Conservation (phyloP, 1,284 basidiomycete species). For the Tilletia horrida region DNA sequence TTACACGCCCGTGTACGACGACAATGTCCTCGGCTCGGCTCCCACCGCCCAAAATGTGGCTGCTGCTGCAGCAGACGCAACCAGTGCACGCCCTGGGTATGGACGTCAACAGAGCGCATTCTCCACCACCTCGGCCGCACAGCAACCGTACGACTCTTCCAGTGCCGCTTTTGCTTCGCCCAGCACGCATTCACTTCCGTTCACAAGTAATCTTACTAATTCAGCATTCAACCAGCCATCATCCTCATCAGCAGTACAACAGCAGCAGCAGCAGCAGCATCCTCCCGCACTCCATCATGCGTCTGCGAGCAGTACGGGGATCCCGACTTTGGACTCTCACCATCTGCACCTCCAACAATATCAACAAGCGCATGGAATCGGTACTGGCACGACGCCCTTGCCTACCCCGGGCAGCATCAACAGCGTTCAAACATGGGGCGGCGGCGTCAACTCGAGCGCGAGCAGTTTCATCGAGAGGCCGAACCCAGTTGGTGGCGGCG, state of each 20-base stretch:
- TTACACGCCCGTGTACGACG: conserved; percentile 36
- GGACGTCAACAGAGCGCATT: conserved; percentile 31
- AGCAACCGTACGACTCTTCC: conserved; percentile 18
- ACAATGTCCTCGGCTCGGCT: neutral
- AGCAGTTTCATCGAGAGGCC: conserved; percentile 7
- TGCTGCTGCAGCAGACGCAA: conserved; percentile 20
- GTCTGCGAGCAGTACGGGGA: neutral
- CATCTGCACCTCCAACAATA: neutral
- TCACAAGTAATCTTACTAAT: neutral
- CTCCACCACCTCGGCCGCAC: conserved; percentile 24
- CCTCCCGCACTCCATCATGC: neutral
- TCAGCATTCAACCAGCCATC: neutral
- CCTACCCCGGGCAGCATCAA: conserved; percentile 3
- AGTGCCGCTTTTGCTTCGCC: conserved; percentile 16
- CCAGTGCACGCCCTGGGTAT: conserved; percentile 24
- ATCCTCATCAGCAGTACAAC: no score
- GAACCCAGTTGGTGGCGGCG: no score
- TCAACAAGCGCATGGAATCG: neutral
- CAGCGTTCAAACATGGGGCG: neutral
- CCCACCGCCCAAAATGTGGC: neutral
- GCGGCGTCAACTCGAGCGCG: conserved; percentile 1
- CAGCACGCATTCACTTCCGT: conserved; percentile 6
- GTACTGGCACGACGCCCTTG: neutral
- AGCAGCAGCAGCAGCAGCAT: neutral
- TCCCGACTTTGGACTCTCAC: conserved; percentile 4